phyloP scores from a whole-genome alignment of 2,329 filamentous ascomycete species.

The Neonectria magnoliae region DNA sequence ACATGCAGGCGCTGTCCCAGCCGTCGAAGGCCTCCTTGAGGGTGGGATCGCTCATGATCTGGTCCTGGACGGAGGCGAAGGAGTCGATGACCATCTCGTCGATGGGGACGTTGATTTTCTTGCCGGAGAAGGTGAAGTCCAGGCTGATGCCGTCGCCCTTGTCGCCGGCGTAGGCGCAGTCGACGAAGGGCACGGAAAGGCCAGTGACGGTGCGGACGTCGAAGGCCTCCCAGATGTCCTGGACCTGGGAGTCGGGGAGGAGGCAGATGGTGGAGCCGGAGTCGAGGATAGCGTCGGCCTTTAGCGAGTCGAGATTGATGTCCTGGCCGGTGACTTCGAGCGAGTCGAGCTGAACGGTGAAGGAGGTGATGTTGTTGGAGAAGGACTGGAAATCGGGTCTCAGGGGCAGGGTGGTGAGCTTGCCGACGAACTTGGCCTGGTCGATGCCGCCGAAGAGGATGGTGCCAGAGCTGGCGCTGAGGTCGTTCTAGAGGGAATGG shows the following conservation, averaged over 20 bases:
- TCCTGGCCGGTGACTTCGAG: slow-evolving; percentile 51
- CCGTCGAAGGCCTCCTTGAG: slow-evolving; percentile 48
- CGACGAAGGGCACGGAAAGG: slow-evolving; percentile 60
- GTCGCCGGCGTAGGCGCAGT: slow-evolving; percentile 60
- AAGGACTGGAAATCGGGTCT: slow-evolving; percentile 53
- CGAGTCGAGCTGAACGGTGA: slow-evolving; percentile 49
- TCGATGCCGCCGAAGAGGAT: slow-evolving; percentile 86
- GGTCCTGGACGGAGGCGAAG: slow-evolving; percentile 50
- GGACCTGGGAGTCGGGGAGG: slow-evolving; percentile 68
- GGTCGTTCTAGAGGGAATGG: slow-evolving; percentile 61
- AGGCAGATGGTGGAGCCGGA: slow-evolving; percentile 78
- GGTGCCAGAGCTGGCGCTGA: slow-evolving; percentile 70
- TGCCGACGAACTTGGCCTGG: slow-evolving; percentile 74
- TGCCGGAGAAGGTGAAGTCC: slow-evolving; percentile 62
- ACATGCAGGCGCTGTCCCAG: slow-evolving; percentile 60
- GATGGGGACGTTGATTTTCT: slow-evolving; percentile 60
- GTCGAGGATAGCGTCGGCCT: slow-evolving; percentile 73
- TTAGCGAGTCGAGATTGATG: slow-evolving; percentile 49
- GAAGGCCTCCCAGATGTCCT: slow-evolving; percentile 61
- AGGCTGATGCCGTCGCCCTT: slow-evolving; percentile 58
- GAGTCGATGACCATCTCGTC: slow-evolving; percentile 62
- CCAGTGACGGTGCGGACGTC: slow-evolving; percentile 56
- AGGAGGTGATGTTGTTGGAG: slow-evolving; percentile 52
- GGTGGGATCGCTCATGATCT: slow-evolving; percentile 52
- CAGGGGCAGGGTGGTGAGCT: slow-evolving; percentile 57